Evolutionary conservation across 352 stramenopile species (phyloP).

Genomic region (Phytopythium montanum): DNA sequence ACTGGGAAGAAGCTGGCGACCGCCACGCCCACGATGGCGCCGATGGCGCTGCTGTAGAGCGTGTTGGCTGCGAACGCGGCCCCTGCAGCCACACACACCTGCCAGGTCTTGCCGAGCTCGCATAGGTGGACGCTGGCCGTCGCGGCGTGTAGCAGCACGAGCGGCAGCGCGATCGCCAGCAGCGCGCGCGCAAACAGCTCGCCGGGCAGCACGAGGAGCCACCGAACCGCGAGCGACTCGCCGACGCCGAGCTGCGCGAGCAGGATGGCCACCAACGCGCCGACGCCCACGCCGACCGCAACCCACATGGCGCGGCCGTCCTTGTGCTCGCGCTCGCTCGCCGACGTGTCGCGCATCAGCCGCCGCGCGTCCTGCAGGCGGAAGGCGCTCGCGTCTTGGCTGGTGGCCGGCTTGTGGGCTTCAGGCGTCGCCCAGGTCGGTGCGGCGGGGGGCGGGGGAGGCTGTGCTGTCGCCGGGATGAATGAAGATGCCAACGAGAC

Average conservation of each 20-base stretch:
- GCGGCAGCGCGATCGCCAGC: constrained; percentile 37
- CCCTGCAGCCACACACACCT: constrained; percentile 22
- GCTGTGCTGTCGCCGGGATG: neutral
- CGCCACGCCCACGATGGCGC: constrained; percentile 36
- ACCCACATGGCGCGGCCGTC: constrained; percentile 10
- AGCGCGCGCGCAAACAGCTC: constrained; percentile 34
- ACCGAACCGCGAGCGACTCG: constrained; percentile 9
- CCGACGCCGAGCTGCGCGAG: constrained; percentile 18
- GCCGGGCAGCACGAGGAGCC: constrained; percentile 23
- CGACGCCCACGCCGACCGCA: constrained; percentile 16
- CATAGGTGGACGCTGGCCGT: constrained; percentile 35
- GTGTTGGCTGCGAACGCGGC: constrained; percentile 33
- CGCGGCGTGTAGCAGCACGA: constrained; percentile 7
- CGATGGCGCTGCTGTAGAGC: constrained; percentile 42
- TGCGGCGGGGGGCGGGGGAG: neutral
- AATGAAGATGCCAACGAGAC: neutral
- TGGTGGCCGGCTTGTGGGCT: neutral
- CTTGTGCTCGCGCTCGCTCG: constrained; percentile 3
- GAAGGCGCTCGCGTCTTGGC: neutral
- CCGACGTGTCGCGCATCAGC: constrained; percentile 1
- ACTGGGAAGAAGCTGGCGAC: constrained; percentile 29
- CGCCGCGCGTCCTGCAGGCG: neutral
- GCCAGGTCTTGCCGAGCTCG: constrained; percentile 32
- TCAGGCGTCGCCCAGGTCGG: neutral
- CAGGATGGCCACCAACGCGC: constrained; percentile 18